Conservation (phyloP, 1,139 yeast genomes). For the Meyerozyma carpophila region DNA sequence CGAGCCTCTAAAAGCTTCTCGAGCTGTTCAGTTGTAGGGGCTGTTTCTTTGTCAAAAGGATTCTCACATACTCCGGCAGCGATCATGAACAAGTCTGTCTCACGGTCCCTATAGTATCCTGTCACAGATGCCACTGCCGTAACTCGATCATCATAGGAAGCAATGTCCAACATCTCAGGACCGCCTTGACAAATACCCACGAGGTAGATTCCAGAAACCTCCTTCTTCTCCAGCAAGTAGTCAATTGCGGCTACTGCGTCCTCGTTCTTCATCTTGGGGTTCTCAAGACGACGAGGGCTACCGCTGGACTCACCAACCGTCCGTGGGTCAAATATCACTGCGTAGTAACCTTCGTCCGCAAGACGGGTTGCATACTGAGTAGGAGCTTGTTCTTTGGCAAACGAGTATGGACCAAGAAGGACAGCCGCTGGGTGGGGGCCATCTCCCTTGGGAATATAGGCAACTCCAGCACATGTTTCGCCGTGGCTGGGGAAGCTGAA, state of each 20-base stretch:
- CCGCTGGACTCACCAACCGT: neutral
- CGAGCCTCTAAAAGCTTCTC: neutral
- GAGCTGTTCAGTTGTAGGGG: neutral
- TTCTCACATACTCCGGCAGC: neutral
- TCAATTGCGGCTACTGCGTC: neutral
- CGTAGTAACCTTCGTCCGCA: neutral
- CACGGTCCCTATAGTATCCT: neutral
- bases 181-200: neutral
- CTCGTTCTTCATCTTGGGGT: neutral
- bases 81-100: neutral
- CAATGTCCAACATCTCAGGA: neutral
- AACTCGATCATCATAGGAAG: neutral
- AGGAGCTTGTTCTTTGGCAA: neutral
- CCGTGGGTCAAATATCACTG: neutral
- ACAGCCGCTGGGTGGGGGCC: neutral
- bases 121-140: neutral
- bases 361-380: constrained; percentile 1
- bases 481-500: neutral
- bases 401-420: neutral
- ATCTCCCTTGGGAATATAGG: neutral
- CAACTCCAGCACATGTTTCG: neutral
- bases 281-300: neutral
- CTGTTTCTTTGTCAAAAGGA: neutral
- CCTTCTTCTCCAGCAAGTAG: neutral
- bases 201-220: neutral